A percentile compares a stretch with the other conserved stretches of the same genome.
Conservation (phyloP, 805 yeast species). For the Suhomyces xylopsoci region DNA sequence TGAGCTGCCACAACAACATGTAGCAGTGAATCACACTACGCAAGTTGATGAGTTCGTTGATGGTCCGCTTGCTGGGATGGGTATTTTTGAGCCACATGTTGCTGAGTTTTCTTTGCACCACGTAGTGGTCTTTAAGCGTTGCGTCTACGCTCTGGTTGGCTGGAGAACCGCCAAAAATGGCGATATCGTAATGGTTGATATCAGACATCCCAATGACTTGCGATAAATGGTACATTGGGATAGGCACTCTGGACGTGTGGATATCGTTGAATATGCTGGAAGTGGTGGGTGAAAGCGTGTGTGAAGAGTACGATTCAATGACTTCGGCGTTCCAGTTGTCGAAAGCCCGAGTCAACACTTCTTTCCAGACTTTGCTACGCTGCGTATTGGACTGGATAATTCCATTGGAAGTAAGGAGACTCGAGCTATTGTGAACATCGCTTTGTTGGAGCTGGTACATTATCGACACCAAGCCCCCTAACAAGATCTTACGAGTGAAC, state of each 20-base stretch:
- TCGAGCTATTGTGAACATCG: conserved; percentile 55
- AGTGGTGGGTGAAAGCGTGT: conserved; percentile 5
- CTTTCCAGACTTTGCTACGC: conserved; percentile 61
- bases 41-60: conserved; percentile 29
- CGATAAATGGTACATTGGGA: conserved; percentile 69
- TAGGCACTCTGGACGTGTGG: conserved; percentile 10
- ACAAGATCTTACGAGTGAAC: conserved; percentile 63
- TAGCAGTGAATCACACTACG: conserved; percentile 39
- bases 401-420: conserved; percentile 22
- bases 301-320: conserved; percentile 20
- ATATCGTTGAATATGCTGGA: conserved; percentile 13
- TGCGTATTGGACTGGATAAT: conserved; percentile 12
- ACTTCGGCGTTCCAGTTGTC: conserved; percentile 64
- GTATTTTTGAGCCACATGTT: conserved; percentile 43
- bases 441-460: conserved; percentile 72
- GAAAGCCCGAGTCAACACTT: conserved; percentile 62
- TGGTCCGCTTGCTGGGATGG: conserved; percentile 19
- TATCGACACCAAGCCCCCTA: conserved; percentile 65
- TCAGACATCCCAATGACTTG: conserved; percentile 61
- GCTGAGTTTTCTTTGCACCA: conserved; percentile 32
- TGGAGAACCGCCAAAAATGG: conserved; percentile 79
- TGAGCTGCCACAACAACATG: conserved; percentile 37
- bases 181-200: conserved; percentile 73
- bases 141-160: conserved; percentile 60
- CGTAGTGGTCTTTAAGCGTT: conserved; percentile 30